Evolutionary conservation across 768 basidiomycete genomes (phyloP).

Genomic region (Tricholoma hemisulphureum): DNA sequence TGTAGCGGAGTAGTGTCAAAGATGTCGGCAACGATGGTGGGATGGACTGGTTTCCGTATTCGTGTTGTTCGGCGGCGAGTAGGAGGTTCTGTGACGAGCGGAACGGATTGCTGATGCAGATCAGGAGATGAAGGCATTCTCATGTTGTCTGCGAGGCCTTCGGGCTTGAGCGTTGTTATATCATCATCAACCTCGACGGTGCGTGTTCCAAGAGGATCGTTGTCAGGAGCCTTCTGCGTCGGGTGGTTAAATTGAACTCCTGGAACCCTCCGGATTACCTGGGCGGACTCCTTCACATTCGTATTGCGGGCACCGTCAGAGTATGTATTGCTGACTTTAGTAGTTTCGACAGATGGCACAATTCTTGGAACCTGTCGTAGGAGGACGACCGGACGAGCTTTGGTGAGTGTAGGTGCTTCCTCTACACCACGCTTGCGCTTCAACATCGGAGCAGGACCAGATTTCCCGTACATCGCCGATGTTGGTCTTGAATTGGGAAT

Average conservation of each 20-base stretch:
- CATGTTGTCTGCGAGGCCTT: background rate
- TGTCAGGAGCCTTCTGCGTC: background rate
- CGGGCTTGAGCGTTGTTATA: background rate
- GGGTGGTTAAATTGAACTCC: background rate
- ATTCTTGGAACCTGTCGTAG: slow-evolving; percentile 30
- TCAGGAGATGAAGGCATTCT: slow-evolving; percentile 6
- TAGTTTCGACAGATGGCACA: slow-evolving; percentile 3
- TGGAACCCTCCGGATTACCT: slow-evolving; percentile 18
- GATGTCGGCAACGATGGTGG: slow-evolving; percentile 36
- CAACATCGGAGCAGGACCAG: slow-evolving; percentile 19
- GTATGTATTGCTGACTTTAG: background rate
- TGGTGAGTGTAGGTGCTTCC: slow-evolving; percentile 23
- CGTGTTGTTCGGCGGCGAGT: slow-evolving; percentile 52
- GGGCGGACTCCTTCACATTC: slow-evolving; percentile 10
- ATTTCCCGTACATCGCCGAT: background rate
- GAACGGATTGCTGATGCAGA: background rate
- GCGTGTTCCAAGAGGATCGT: background rate
- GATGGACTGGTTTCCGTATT: slow-evolving; percentile 39
- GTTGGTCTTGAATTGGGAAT: background rate
- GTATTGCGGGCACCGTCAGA: background rate
- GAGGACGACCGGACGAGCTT: slow-evolving; percentile 24
- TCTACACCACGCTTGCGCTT: slow-evolving; percentile 45
- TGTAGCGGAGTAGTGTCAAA: slow-evolving; percentile 32
- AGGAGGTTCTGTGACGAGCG: slow-evolving; percentile 3
- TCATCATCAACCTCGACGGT: background rate